Evolutionary conservation across 148 eudicot species (phyloP).

Genomic region (Heliamphora exappendiculata): DNA sequence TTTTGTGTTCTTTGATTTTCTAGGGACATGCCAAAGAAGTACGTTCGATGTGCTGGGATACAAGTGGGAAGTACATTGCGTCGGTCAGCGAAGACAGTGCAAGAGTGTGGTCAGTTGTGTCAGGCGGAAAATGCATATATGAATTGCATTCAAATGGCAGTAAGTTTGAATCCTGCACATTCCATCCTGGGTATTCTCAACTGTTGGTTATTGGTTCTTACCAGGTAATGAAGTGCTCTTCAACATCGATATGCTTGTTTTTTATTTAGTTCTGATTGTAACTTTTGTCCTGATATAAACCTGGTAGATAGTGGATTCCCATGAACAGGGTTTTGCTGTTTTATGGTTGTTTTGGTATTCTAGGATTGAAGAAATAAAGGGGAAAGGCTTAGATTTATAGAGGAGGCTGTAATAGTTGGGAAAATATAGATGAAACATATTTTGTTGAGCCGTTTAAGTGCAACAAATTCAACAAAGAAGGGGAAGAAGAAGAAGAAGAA

Average conservation of each 20-base stretch:
- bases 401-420: no score
- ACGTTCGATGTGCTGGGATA: slow-evolving; percentile 45
- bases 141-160: slow-evolving; percentile 30
- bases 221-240: slow-evolving; percentile 25
- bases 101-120: slow-evolving; percentile 34
- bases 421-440: no score
- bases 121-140: slow-evolving; percentile 28
- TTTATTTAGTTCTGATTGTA: neutral
- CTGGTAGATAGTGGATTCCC: no score
- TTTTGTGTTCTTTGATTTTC: neutral
- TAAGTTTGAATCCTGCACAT: slow-evolving; percentile 36
- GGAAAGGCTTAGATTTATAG: no score
- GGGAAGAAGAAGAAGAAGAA: no score
- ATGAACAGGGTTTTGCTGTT: no score
- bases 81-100: slow-evolving; percentile 43
- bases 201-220: slow-evolving; percentile 36
- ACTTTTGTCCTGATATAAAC: neutral
- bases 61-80: slow-evolving; percentile 36
- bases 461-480: no score
- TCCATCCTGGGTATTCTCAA: slow-evolving; percentile 36
- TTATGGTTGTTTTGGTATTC: no score
- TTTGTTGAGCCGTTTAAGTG: no score
- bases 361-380: no score
- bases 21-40: slow-evolving; percentile 43
- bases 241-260: neutral